Conservation (phyloP, 1,284 basidiomycete genomes). For the Rhodotorula sp. region DNA sequence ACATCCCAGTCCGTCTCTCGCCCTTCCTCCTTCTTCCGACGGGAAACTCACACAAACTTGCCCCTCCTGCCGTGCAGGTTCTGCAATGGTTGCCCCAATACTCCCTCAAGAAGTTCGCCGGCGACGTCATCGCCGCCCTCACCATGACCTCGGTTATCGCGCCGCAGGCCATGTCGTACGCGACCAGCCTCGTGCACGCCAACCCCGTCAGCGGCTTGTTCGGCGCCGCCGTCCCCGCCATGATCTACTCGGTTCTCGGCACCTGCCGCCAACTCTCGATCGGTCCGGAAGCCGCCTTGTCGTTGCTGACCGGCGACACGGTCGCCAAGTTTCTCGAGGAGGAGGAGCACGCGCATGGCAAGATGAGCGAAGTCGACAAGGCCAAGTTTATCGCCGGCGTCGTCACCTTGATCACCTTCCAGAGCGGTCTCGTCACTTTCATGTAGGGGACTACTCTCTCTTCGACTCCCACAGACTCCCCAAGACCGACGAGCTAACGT, state of each 20-base stretch:
- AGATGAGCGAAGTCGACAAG: slow-evolving; percentile 45
- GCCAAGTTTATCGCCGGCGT: slow-evolving; percentile 59
- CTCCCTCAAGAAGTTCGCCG: slow-evolving; percentile 68
- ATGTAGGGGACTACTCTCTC: slow-evolving; percentile 45
- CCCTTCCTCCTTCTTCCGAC: not conserved
- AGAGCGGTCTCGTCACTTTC: slow-evolving; percentile 85
- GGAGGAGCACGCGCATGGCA: slow-evolving; percentile 56
- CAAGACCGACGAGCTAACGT: not conserved
- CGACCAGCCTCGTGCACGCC: slow-evolving; percentile 68
- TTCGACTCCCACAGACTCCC: not conserved
- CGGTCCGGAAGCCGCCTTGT: slow-evolving; percentile 85
- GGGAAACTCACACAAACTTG: not conserved
- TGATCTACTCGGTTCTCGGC: slow-evolving; percentile 69
- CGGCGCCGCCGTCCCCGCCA: slow-evolving; percentile 47
- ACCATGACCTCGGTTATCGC: slow-evolving; percentile 83
- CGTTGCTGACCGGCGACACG: slow-evolving; percentile 82
- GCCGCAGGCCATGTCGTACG: slow-evolving; percentile 86
- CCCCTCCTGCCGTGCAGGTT: slow-evolving; percentile 2
- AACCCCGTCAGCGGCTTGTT: slow-evolving; percentile 64
- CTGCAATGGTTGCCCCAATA: slow-evolving; percentile 77
- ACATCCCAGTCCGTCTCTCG: slow-evolving; percentile 34
- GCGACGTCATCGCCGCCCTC: slow-evolving; percentile 77
- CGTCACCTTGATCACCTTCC: slow-evolving; percentile 74
- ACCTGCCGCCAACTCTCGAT: slow-evolving; percentile 65
- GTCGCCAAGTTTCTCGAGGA: slow-evolving; percentile 67